Percentiles rank a stretch among this genome's conserved stretches.
Evolutionary conservation across 2,329 filamentous ascomycete genomes (phyloP).

Genomic region (Arachnomyces sp.): DNA sequence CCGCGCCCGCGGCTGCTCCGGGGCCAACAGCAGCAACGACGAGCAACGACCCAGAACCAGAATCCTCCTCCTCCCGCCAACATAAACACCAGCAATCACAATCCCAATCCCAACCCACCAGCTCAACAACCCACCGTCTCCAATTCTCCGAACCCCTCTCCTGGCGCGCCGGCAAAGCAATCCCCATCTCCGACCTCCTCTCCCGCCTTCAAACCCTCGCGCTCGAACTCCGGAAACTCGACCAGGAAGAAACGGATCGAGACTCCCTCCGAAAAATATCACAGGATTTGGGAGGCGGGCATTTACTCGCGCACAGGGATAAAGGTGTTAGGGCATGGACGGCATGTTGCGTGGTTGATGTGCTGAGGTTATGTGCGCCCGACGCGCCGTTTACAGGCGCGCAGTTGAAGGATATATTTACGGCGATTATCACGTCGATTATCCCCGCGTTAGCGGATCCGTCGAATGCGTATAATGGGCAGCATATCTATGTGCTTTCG

Average conservation of each 20-base stretch:
- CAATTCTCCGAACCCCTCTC: constrained; percentile 79
- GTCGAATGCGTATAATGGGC: constrained; percentile 80
- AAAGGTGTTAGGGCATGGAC: constrained; percentile 85
- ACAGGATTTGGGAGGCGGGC: constrained; percentile 72
- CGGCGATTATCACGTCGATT: constrained; percentile 73
- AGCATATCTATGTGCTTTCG: constrained; percentile 84
- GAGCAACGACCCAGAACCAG: constrained; percentile 3
- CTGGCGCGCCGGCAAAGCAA: constrained; percentile 86
- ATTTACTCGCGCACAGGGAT: constrained; percentile 85
- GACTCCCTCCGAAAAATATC: constrained; percentile 79
- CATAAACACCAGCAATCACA: constrained; percentile 6
- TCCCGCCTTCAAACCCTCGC: constrained; percentile 71
- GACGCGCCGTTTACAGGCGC: constrained; percentile 87
- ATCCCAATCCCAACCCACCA: constrained; percentile 11
- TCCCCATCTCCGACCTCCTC: constrained; percentile 74
- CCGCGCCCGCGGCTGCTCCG: constrained; percentile 15
- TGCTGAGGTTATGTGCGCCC: constrained; percentile 85
- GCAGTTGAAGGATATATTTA: constrained; percentile 95
- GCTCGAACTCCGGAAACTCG: constrained; percentile 74
- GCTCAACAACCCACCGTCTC: constrained; percentile 40
- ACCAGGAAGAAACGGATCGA: constrained; percentile 77
- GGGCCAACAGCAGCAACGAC: not conserved
- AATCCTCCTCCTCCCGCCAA: constrained; percentile 9
- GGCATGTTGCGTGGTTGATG: constrained; percentile 83
- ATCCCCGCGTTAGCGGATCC: constrained; percentile 80